Base-by-base conservation (phyloP, 2,329 filamentous ascomycete genomes). In the Gremmenia infestans region DNA sequence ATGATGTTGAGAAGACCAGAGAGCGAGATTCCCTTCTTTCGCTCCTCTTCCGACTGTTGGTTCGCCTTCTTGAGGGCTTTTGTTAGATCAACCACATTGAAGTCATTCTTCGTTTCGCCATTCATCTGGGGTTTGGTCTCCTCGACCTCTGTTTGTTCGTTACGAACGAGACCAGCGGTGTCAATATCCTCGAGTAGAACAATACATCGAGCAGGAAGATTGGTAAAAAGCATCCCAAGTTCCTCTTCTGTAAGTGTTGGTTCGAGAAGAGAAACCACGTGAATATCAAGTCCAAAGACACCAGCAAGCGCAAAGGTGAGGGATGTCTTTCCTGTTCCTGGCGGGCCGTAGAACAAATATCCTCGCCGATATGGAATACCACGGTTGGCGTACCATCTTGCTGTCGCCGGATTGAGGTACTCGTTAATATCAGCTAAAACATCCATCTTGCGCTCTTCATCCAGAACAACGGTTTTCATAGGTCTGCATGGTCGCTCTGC, bases 1-100 rank as follows among this genome's bases (percentile, higher is more conserved):
- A 95, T 90, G 56, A 87, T 87, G 70, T 95, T 95, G 51, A 95
- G 79, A 1, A 95, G 78, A 0, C 89, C 89, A 0, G 88, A 89
- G 2, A 94, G 78, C 0, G 87, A 89, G 62, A 92, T 89, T n/a
- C 69, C 69, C 56, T 71, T 68, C 37, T 68, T 67, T 12, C 62
- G 60, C 15, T 66, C 62, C 32, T 73, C 73, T 55, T 73, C 70
- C 17, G 64, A 62, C 46, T 59, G 53, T 40, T 67, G 65, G 37
- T 67, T 69, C 14, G 75, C 72, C 48, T 73, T 74, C 62, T 75
- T 76, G 4, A 78, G 66, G 36, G 73, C 74, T 36, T 72, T 73
- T 4, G 76, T 74, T 35, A 76, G 68, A 59, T 76, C 74, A 14
- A 69, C 70, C 2, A 78, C 72, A 53, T 72, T 71, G 63, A 69